These are phyloP conservation scores for Boletus tylopilopsis DNA, from an alignment of 768 basidiomycete species.

Conservation along the genomic window DNA sequence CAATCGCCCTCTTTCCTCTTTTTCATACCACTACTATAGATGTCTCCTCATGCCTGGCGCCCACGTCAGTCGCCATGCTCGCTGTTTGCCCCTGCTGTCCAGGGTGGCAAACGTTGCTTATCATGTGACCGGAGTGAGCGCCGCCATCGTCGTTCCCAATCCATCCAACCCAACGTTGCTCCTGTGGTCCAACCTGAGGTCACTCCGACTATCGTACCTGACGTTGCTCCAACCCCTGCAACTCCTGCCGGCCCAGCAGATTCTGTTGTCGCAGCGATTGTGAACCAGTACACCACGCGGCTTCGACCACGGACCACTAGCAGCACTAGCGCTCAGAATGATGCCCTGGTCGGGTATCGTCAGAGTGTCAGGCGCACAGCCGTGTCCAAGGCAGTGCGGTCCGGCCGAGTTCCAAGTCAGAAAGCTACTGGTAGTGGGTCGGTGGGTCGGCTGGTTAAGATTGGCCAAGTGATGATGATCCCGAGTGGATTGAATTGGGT, in stretches of 20 bases:
- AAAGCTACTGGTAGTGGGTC: background rate
- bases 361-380: background rate
- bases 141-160: background rate
- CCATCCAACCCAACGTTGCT: background rate
- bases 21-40: background rate
- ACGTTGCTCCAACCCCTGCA: background rate
- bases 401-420: background rate
- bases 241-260: background rate
- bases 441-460: background rate
- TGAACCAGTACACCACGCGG: background rate
- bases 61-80: background rate
- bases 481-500: background rate
- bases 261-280: background rate
- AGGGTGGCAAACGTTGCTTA: background rate
- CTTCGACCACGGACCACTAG: background rate
- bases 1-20: background rate
- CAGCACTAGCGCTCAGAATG: background rate
- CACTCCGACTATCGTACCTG: too few relatives aligned
- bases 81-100: background rate
- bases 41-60: background rate
- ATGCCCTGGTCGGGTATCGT: background rate
- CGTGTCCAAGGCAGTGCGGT: background rate
- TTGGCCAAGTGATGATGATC: background rate
- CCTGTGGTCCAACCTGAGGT: background rate
- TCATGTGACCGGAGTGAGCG: background rate